Conservation (phyloP, 495 filamentous ascomycete species). For the Penicillium samsonianum region DNA sequence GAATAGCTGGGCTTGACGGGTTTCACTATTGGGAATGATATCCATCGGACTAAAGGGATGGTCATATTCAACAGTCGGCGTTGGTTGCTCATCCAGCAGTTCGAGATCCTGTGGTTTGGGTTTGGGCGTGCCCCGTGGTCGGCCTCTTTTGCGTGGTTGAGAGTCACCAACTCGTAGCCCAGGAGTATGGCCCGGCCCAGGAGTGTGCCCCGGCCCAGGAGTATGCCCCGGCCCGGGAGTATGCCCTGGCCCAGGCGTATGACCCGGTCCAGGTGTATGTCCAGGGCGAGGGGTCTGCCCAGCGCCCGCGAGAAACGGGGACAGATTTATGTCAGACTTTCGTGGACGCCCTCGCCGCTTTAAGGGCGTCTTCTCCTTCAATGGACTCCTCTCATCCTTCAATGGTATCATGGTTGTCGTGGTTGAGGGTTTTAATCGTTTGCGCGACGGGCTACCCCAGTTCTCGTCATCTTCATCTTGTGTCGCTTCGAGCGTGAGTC, state of each 20-base stretch:
- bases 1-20: constrained; percentile 21
- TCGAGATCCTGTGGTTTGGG: constrained; percentile 13
- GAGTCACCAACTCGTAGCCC: constrained; percentile 14
- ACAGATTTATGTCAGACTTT: constrained; percentile 43
- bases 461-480: constrained; percentile 45
- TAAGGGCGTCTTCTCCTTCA: constrained; percentile 37
- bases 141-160: constrained; percentile 40
- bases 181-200: constrained; percentile 6
- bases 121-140: constrained; percentile 38
- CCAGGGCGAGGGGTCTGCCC: constrained; percentile 32
- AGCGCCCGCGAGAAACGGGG: constrained; percentile 40
- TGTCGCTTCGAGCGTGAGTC: constrained; percentile 59
- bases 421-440: constrained; percentile 42
- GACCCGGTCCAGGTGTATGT: constrained; percentile 8
- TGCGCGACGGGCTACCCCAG: constrained; percentile 35
- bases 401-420: constrained; percentile 57
- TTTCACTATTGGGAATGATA: constrained; percentile 17
- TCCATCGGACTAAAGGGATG: constrained; percentile 30
- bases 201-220: constrained; percentile 10
- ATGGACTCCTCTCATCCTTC: constrained; percentile 44
- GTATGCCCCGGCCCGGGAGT: constrained; percentile 23
- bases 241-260: constrained; percentile 26
- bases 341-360: constrained; percentile 47
- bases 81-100: constrained; percentile 21
- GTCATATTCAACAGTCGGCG: constrained; percentile 15